These are phyloP conservation scores for Acacia concinna DNA, from an alignment of 331 rosid species.

Conservation along the genomic window DNA sequence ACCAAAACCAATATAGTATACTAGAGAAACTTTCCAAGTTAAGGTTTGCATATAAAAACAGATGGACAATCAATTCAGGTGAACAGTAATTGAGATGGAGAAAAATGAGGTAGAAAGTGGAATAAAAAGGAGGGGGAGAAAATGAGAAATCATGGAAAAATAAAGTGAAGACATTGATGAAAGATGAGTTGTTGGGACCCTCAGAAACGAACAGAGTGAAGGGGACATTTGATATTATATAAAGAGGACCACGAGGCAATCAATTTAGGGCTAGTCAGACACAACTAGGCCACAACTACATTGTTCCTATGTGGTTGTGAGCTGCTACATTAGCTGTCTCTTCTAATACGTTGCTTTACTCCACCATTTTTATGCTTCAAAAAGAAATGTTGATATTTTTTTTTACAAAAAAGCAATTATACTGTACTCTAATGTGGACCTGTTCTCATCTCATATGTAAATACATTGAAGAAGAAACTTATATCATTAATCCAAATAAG, in stretches of 20 bases:
- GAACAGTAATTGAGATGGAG: background rate
- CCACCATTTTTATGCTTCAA: constrained; percentile 35
- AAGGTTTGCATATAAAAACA: background rate
- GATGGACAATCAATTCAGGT: background rate
- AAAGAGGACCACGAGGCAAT: constrained; percentile 53
- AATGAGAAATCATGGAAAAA: constrained; percentile 23
- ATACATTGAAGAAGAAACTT: no score
- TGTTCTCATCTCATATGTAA: no score
- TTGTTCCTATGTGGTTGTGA: constrained; percentile 40
- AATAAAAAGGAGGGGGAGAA: background rate
- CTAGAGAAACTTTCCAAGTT: background rate
- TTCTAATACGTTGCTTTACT: constrained; percentile 43
- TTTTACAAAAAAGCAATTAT: background rate
- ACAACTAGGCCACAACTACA: constrained; percentile 29
- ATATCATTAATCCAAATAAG: no score
- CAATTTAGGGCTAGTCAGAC: constrained; percentile 7
- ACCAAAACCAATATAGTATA: constrained; percentile 15
- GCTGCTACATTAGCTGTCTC: constrained; percentile 44
- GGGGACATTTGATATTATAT: constrained; percentile 46
- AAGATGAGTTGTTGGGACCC: constrained; percentile 32
- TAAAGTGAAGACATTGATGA: constrained; percentile 7
- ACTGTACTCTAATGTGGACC: background rate
- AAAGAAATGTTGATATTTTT: background rate
- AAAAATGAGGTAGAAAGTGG: background rate
- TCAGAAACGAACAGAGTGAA: constrained; percentile 43